These are phyloP conservation scores for Alternaria longipes DNA, from an alignment of 2,329 filamentous ascomycete species.

Conservation along the genomic window DNA sequence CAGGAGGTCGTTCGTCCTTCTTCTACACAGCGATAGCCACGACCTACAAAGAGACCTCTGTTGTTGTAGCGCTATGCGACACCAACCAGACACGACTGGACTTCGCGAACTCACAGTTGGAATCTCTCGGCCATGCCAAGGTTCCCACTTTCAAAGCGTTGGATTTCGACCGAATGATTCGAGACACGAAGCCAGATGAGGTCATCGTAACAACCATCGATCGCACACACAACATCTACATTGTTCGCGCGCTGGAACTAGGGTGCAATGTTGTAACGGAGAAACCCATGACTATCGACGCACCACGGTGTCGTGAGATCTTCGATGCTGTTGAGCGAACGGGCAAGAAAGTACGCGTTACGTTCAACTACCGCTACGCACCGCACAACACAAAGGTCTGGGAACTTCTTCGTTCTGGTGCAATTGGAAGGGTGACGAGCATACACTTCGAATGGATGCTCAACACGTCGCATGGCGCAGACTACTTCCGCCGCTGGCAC, in stretches of 20 bases:
- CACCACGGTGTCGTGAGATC: conserved; percentile 63
- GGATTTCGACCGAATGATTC: conserved; percentile 67
- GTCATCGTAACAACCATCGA: conserved; percentile 72
- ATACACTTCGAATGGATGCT: conserved; percentile 73
- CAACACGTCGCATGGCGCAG: conserved; percentile 68
- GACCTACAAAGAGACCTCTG: conserved; percentile 61
- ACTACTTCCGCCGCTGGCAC: conserved; percentile 72
- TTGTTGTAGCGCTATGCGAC: conserved; percentile 67
- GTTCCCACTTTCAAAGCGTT: conserved; percentile 65
- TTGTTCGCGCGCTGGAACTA: conserved; percentile 66
- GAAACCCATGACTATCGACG: conserved; percentile 72
- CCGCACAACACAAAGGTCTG: conserved; percentile 71
- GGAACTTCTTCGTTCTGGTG: conserved; percentile 63
- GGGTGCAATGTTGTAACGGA: conserved; percentile 70
- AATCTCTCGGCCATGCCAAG: conserved; percentile 56
- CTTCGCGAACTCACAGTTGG: conserved; percentile 63
- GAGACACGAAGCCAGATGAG: conserved; percentile 66
- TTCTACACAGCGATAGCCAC: conserved; percentile 67
- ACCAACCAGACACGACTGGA: conserved; percentile 68
- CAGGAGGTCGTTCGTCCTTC: conserved; percentile 67
- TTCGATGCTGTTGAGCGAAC: conserved; percentile 64
- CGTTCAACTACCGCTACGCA: conserved; percentile 72
- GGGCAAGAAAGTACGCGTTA: conserved; percentile 62
- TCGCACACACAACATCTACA: conserved; percentile 69
- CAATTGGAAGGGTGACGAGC: conserved; percentile 64